Base-by-base conservation (phyloP, 257 asterid species). In the Solanum appendiculatum region DNA sequence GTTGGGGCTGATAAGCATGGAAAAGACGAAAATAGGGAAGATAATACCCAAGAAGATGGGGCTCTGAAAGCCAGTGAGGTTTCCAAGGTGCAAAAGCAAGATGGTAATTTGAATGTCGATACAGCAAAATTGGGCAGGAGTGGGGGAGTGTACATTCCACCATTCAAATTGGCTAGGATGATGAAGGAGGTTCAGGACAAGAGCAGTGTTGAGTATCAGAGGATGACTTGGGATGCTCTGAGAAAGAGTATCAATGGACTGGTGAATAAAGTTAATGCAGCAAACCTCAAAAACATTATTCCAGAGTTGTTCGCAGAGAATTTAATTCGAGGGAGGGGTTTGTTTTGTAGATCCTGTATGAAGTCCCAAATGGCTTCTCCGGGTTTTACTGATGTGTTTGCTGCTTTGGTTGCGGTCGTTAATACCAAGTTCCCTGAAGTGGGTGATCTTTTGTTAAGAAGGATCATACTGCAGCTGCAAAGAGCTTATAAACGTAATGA, bases 311-410 rank as follows among this genome's bases (percentile, higher is more conserved):
- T 95, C 88, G 95, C 97, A 0, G 99, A 96, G 92, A 96, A 96
- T 86, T 90, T 96, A 82, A 95, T 96, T 29, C 87, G 99, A 16
- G 99, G 99, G 83, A 92, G 98, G 86, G 98, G 99, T 25, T 72
- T 96, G 10, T 96, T 96, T 46, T 96, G 99, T 69, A 92, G 97
- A 25, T 95, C 98, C 0, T 95, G 99, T 89, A 95, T 96, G 98
- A 96, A 96, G 92, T 96, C 99, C 75, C 99, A 96, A 58, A 95
- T 96, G 97, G 98, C 99, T 46, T 96, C 98, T 69, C 98, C 99
- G 1, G 93, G 95, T 7, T 95, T 96, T 88, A 96, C 99, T 1
- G 97, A 92, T 85, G 98, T 96, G 2, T 96, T 96, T 91, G 96
- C 98, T 18, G 98, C 97, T 6, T 87, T 97, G 83, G 98, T 95